Evolutionary conservation across 176 grass and related monocot genomes (phyloP).

Genomic region (Oryza meridionalis): DNA sequence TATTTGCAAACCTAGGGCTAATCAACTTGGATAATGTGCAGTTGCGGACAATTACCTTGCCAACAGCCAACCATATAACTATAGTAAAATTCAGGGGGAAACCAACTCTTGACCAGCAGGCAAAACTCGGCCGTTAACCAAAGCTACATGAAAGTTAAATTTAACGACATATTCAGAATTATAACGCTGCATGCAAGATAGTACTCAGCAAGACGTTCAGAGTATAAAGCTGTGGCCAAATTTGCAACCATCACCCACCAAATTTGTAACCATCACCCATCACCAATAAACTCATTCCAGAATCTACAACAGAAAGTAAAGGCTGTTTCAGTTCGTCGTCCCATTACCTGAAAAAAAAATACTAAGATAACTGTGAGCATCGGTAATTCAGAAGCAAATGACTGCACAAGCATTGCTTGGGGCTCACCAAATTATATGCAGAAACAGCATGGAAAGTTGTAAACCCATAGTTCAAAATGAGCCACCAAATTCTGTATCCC

Average conservation of each 20-base stretch:
- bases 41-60: too few species aligned
- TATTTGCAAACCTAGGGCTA: too few species aligned
- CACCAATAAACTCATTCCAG: neutral
- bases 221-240: neutral
- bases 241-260: neutral
- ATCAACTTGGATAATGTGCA: too few species aligned
- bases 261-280: neutral
- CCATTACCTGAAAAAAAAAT: conserved; percentile 38
- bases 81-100: too few species aligned
- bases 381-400: conserved; percentile 22
- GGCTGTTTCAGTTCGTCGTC: conserved; percentile 19
- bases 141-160: neutral
- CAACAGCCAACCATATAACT: too few species aligned
- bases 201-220: conserved; percentile 9
- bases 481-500: conserved; percentile 46
- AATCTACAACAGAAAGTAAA: conserved; percentile 11
- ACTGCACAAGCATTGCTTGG: conserved; percentile 43
- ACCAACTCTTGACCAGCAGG: neutral
- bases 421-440: conserved; percentile 56
- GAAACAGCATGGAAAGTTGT: conserved; percentile 46
- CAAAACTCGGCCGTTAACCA: neutral
- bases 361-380: conserved; percentile 42
- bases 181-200: neutral
- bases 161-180: neutral
- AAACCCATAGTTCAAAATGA: conserved; percentile 48